Base-by-base conservation (phyloP, 2,329 filamentous ascomycete species). In the Nothophaeocryptopus gaeumannii region DNA sequence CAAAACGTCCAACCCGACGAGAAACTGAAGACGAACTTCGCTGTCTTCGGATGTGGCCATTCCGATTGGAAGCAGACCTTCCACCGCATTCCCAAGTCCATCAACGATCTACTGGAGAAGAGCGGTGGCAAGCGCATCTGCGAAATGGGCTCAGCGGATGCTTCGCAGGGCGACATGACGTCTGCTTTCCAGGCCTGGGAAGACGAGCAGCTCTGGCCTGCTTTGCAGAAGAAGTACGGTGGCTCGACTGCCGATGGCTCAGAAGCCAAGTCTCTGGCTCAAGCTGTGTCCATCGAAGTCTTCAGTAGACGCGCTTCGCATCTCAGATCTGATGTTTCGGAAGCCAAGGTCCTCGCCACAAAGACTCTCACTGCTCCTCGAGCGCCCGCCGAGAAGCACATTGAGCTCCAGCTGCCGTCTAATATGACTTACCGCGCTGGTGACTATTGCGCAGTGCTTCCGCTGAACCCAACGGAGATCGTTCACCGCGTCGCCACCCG, bases 41-140 rank as follows among this genome's bases (percentile, higher is more conserved):
- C 84, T 1, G 81, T 89, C 2, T 90, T 87, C 64, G 86, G 84
- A 1, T 85, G 83, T 50, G 87, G 85, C 2, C 75, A 80, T 62
- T 59, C 61, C 33, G 80, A 84, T 56, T 79, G 76, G 77, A 68
- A 67, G 0, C 57, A 67, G n/a, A 89, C 85, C 5, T 43, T 43
- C 30, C 40, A 89, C 54, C 75, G 75, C 5, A 76, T 89, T 8
- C 86, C 86, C 0, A 86, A 74, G 20, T 70, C 83, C 0, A 73
- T 88, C 2, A 78, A 89, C 48, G 58, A 72, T 1, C 71, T 73
- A 1, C 72, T 87, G 1, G 70, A 70, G 20, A 66, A 73, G 14
- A 69, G 72, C 45, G 81, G 81, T 5, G 80, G 72, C 2, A 68
- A 66, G 10, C 67, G 71, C 11, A 66, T 83, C 9, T 74, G 72